These are phyloP conservation scores for Xylaria sp. DNA, from an alignment of 2,329 filamentous ascomycete genomes.

Conservation along the genomic window DNA sequence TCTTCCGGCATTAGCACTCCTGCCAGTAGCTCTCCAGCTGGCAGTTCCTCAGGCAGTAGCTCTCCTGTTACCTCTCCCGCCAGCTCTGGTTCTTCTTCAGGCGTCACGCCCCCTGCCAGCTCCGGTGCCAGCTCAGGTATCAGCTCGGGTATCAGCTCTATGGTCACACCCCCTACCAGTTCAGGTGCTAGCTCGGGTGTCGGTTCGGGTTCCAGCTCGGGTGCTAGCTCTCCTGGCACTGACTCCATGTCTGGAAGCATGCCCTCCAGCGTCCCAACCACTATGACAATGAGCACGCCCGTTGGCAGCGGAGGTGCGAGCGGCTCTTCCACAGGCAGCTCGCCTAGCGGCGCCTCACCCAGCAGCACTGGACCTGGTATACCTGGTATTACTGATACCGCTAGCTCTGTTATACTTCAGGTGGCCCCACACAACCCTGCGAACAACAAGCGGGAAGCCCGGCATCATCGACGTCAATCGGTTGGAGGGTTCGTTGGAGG, in stretches of 20 bases:
- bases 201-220: too few species aligned
- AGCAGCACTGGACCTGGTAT: conserved; percentile 22
- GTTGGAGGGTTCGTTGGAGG: conserved; percentile 41
- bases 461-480: conserved; percentile 29
- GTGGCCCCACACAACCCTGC: conserved; percentile 32
- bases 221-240: not conserved
- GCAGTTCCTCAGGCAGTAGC: not conserved
- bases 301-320: not conserved
- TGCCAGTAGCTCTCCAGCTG: not conserved
- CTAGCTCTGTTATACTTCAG: conserved; percentile 36
- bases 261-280: not conserved
- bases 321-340: not conserved
- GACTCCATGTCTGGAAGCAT: not conserved
- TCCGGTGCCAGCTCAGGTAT: too few species aligned
- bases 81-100: not conserved
- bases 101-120: too few species aligned
- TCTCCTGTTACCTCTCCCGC: not conserved
- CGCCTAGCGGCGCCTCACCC: not conserved
- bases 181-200: not conserved
- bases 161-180: not conserved
- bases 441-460: conserved; percentile 23
- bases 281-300: not conserved
- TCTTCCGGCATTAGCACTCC: not conserved
- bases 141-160: not conserved
- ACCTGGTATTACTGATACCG: conserved; percentile 36